Conservation (phyloP, 305 asterid species). For the Euphrasia arctica region DNA sequence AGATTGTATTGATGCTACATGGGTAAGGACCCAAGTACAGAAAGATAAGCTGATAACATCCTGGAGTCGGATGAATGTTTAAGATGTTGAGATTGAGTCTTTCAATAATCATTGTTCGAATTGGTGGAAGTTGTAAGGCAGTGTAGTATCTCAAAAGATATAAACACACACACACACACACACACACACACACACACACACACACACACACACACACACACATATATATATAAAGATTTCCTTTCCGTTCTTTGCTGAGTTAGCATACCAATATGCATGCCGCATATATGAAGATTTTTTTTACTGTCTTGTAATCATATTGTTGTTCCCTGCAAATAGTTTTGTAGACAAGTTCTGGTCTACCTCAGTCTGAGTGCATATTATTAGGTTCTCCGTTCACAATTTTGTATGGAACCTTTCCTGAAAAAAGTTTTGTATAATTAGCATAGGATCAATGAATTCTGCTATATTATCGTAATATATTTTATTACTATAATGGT, state of each 20-base stretch:
- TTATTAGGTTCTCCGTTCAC: not conserved
- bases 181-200: no score
- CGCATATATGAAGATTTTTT: constrained; percentile 14
- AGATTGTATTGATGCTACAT: not conserved
- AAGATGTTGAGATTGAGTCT: constrained; percentile 15
- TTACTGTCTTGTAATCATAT: constrained; percentile 7
- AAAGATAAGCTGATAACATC: not conserved
- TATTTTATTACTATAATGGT: constrained; percentile 25
- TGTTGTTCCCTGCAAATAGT: constrained; percentile 6
- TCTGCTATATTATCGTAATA: not conserved
- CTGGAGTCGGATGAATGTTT: constrained; percentile 12
- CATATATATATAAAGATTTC: not conserved
- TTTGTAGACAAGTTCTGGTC: not conserved
- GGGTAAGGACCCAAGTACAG: constrained; percentile 1
- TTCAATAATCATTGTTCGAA: constrained; percentile 2
- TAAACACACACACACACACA: no score
- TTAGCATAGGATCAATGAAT: constrained; percentile 14
- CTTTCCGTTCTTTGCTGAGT: not conserved
- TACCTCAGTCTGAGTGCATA: constrained; percentile 5
- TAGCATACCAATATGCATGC: not conserved
- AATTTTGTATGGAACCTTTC: constrained; percentile 8
- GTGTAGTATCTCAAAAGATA: constrained; percentile 14
- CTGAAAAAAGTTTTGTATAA: not conserved
- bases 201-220: no score
- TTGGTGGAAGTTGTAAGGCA: constrained; percentile 22